Base-by-base conservation (phyloP, 225 moss, liverwort and hornwort genomes). In the Physcomitrium patens region DNA sequence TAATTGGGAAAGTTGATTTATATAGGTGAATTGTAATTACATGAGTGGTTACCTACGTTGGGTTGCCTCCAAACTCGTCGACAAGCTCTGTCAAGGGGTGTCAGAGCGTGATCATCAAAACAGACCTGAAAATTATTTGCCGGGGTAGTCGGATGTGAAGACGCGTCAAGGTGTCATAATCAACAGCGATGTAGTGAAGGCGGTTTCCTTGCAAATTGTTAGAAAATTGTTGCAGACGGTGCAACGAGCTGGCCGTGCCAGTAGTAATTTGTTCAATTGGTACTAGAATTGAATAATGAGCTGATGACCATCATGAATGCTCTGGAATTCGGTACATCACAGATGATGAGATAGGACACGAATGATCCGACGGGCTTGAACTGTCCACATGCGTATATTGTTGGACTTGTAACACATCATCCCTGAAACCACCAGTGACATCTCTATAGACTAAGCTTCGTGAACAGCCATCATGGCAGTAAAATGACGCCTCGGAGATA, bases 331-430 rank as follows among this genome's bases (percentile, higher is more conserved):
- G 7, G 31, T 37, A 37, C 31, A 4, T 1, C 31, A 37, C 31
- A 4, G 31, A 37, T 37, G 31, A 37, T 37, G 5, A 4, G 31
- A 37, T 37, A 37, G 4, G 31, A 37, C 31, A 37, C 31, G 7
- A 4, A 37, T 37, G n/a, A 68, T 79, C 72, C 24, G 12, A 83
- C 26, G 67, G 68, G 18, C 68, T 24, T 59, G 64, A 68, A 45
- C 18, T 3, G 72, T 59, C 79, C 79, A 73, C 79, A 76, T 76
- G 67, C 75, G 31, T 37, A 50, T 79, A 67, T 37, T 20, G 1
- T 15, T 52, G 68, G 22, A 37, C 31, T 37, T 37, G 31, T 37
- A 37, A 37, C 31, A 24, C 24, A 24, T 37, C 31, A 37, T 37
- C 31, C 31, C 31, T 4, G 31, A 37, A 37, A 37, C 31, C 31